Evolutionary conservation across 1,284 basidiomycete species (phyloP), one percentile per base, ranked within the genome.

Genomic region (Vanrija pseudolonga): DNA sequence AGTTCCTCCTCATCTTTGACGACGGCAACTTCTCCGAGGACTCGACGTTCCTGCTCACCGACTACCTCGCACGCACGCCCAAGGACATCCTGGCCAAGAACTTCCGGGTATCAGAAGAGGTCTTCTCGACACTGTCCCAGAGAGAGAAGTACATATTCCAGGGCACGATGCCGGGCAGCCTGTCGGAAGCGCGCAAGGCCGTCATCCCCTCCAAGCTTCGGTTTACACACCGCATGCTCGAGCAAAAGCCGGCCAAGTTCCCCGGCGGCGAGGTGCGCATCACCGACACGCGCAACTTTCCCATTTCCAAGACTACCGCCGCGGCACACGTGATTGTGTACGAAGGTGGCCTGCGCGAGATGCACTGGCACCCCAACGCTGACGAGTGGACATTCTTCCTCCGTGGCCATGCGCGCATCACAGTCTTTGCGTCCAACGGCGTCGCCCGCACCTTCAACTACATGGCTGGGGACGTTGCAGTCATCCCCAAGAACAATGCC

Each of bases 311-410:
- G 44, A 81, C 81, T 0, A 85, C 87, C 47, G 80, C 85, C 17
- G 84, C 81, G 3, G 84, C 85, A 3, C 83, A 86, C 62, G 82
- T 89, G 12, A 83, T 80, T 4, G 82, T 88, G 24, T 80, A 86
- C 55, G 83, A 84, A 24, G 85, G 85, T 46, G 85, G 81, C 24
- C 83, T 87, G 75, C 77, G 82, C 78, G 83, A 63, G 42, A 59
- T 64, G 52, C 68, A 87, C 82, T 88, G 86, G 85, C 86, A 87
- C 68, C 85, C 85, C 6, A 86, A 83, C 39, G 79, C 84, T 12
- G 65, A 67, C 32, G 67, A 71, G 54, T 71, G 68, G 68, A 51
- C 51, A n/a, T 73, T 60, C 57, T 67, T 72, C 58, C 62, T 69
- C 48, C 76, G 80, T 59, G 86, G 86, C 3, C 53, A 76, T 28